Conservation (phyloP, 768 basidiomycete species). For the Collybiopsis luxurians region DNA sequence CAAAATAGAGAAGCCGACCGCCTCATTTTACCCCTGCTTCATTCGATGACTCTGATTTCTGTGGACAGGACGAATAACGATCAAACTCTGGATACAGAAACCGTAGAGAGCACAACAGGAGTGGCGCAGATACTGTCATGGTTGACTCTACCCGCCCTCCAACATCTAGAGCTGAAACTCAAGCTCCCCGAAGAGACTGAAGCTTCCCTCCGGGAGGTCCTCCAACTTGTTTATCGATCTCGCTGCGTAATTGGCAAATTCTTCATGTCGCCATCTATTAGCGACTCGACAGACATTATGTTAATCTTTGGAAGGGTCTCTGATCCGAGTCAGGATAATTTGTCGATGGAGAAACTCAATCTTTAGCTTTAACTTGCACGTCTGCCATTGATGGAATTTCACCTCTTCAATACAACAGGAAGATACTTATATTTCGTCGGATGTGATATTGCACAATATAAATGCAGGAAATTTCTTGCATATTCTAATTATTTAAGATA, state of each 20-base stretch:
- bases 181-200: neutral
- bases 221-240: neutral
- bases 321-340: no score
- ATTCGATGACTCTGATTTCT: neutral
- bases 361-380: no score
- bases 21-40: neutral
- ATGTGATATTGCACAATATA: no score
- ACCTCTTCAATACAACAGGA: no score
- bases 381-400: no score
- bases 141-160: neutral
- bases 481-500: no score
- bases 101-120: neutral
- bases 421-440: no score
- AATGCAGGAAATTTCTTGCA: no score
- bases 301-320: neutral
- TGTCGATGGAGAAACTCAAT: neutral
- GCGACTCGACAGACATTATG: neutral
- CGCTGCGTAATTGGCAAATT: neutral
- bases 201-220: neutral
- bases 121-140: neutral
- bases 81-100: neutral
- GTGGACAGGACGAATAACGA: no score
- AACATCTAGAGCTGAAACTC: neutral
- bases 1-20: neutral
- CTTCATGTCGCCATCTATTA: neutral